phyloP scores from a whole-genome alignment of 177 flowering plant genomes.

The Viscum album region DNA sequence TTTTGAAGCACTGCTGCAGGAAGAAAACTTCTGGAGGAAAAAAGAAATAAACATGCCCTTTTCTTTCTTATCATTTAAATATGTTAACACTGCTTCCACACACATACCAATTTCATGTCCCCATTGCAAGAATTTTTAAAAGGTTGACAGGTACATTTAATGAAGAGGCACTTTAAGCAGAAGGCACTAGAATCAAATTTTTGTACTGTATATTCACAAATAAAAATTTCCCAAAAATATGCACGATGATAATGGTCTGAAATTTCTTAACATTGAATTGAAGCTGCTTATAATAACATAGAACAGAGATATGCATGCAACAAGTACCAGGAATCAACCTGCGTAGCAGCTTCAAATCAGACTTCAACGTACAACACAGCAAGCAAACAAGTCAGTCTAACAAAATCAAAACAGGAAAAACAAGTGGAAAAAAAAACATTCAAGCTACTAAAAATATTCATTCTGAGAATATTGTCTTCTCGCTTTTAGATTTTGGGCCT shows the following conservation, averaged over 20 bases:
- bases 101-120: too few relatives aligned
- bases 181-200: not conserved
- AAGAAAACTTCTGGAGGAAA: too few relatives aligned
- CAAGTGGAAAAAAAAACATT: conserved; percentile 10
- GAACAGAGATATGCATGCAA: conserved; percentile 4
- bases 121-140: too few relatives aligned
- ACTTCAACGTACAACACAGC: conserved; percentile 40
- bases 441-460: conserved; percentile 15
- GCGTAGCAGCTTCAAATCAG: conserved; percentile 65
- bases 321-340: conserved; percentile 68
- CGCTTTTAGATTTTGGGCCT: too few relatives aligned
- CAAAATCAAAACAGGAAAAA: conserved; percentile 5
- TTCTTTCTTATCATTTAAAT: too few relatives aligned
- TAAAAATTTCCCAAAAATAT: not conserved
- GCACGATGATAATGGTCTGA: not conserved
- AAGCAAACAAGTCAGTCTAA: not conserved
- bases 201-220: not conserved
- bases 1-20: too few relatives aligned
- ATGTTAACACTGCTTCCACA: too few relatives aligned
- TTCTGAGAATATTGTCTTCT: not conserved
- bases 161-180: too few relatives aligned
- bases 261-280: not conserved
- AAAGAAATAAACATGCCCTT: too few relatives aligned
- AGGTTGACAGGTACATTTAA: too few relatives aligned
- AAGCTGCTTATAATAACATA: not conserved